Evolutionary conservation across 495 filamentous ascomycete species (phyloP).

Genomic region (Podospora bellae-mahoneyi): DNA sequence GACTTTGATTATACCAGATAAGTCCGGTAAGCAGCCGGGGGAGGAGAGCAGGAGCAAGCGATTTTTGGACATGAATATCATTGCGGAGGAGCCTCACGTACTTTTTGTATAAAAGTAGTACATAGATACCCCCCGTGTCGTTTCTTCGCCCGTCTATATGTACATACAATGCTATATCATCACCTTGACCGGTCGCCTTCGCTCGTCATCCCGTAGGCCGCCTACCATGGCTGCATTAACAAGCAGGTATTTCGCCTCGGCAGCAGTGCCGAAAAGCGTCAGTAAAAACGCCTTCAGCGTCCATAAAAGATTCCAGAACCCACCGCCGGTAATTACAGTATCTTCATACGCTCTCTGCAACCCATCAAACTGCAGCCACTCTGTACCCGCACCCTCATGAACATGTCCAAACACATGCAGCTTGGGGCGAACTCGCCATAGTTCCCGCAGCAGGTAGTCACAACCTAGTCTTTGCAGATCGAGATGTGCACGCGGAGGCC

Average conservation of each 20-base stretch:
- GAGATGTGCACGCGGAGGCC: slow-evolving; percentile 61
- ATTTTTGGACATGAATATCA: slow-evolving; percentile 13
- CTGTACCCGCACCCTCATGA: slow-evolving; percentile 52
- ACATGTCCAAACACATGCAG: slow-evolving; percentile 79
- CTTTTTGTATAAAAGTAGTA: slow-evolving; percentile 5
- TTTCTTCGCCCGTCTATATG: background rate
- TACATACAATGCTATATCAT: slow-evolving; percentile 2
- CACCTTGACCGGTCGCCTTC: slow-evolving; percentile 14
- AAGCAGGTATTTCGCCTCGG: slow-evolving; percentile 19
- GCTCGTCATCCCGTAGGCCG: slow-evolving; percentile 18
- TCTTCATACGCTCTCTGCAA: slow-evolving; percentile 26
- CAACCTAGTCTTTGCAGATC: slow-evolving; percentile 61
- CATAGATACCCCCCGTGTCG: background rate
- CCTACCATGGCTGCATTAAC: slow-evolving; percentile 20
- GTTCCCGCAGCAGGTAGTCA: slow-evolving; percentile 59
- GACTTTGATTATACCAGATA: slow-evolving; percentile 11
- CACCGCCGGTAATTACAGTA: slow-evolving; percentile 22
- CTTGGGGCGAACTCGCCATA: slow-evolving; percentile 62
- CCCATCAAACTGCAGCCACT: slow-evolving; percentile 29
- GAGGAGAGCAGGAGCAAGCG: slow-evolving; percentile 8
- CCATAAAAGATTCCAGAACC: slow-evolving; percentile 21
- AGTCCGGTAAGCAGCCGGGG: background rate
- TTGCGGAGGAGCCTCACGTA: slow-evolving; percentile 12
- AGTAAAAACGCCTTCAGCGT: slow-evolving; percentile 4
- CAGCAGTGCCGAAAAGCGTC: no score